Percentiles rank a stretch among this genome's conserved stretches.
Conservation (phyloP, 441 rosid species). For the Erysimum cheiri region DNA sequence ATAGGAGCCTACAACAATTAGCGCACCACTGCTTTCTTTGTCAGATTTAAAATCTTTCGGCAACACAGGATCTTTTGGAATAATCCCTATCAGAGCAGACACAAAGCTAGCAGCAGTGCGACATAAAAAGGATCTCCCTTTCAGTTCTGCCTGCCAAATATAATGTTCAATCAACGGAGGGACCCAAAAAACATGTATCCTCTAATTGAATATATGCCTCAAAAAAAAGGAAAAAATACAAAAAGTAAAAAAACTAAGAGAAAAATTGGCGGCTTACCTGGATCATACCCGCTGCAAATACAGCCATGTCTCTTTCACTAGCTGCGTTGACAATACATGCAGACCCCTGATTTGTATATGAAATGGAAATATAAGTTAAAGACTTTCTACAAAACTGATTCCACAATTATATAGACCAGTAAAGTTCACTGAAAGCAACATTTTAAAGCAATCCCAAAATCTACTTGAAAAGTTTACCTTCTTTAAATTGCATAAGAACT, state of each 20-base stretch:
- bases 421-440: constrained; percentile 18
- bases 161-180: constrained; percentile 17
- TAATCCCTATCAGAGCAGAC: constrained; percentile 85
- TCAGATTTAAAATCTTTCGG: constrained; percentile 79
- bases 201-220: constrained; percentile 21
- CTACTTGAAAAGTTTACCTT: constrained; percentile 58
- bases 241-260: constrained; percentile 5
- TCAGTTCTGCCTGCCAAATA: constrained; percentile 85
- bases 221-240: neutral
- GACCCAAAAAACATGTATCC: constrained; percentile 21
- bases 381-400: constrained; percentile 4
- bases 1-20: constrained; percentile 94
- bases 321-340: constrained; percentile 94
- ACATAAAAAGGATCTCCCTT: constrained; percentile 86
- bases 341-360: constrained; percentile 67
- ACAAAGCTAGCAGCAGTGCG: constrained; percentile 98
- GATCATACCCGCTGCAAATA: constrained; percentile 93
- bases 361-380: constrained; percentile 39
- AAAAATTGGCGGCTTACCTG: constrained; percentile 58
- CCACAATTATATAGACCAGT: constrained; percentile 4
- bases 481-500: constrained; percentile 70
- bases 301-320: constrained; percentile 96
- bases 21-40: constrained; percentile 72
- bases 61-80: constrained; percentile 76
- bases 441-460: neutral